Evolutionary conservation across 768 basidiomycete species (phyloP).

Genomic region (Coprinopsis strossmayeri): DNA sequence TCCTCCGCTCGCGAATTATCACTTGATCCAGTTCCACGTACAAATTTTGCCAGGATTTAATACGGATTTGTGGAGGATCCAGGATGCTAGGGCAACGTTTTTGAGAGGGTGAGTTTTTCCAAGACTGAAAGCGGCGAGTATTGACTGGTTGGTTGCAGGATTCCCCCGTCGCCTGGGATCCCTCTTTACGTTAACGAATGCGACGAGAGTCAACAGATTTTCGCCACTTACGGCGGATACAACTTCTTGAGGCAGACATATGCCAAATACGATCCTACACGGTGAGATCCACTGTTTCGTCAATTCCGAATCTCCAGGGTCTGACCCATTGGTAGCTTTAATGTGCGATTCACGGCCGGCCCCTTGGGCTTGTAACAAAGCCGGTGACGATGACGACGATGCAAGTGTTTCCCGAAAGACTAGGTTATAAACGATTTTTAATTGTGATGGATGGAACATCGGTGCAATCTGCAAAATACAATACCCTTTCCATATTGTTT

Average conservation of each 20-base stretch:
- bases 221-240: slow-evolving; percentile 32
- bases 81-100: slow-evolving; percentile 19
- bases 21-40: slow-evolving; percentile 26
- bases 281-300: slow-evolving; percentile 18
- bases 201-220: slow-evolving; percentile 30
- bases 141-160: too few relatives aligned
- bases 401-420: neutral
- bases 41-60: slow-evolving; percentile 18
- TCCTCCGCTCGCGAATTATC: slow-evolving; percentile 28
- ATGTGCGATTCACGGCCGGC: slow-evolving; percentile 8
- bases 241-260: slow-evolving; percentile 30
- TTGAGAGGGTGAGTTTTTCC: slow-evolving; percentile 27
- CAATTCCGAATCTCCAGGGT: neutral
- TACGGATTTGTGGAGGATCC: slow-evolving; percentile 18
- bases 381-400: neutral
- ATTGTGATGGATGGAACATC: too few relatives aligned
- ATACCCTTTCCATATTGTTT: too few relatives aligned
- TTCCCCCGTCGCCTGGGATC: slow-evolving; percentile 28
- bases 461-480: too few relatives aligned
- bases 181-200: slow-evolving; percentile 37
- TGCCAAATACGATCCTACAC: slow-evolving; percentile 36
- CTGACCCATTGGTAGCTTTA: neutral
- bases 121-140: too few relatives aligned
- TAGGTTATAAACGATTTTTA: slow-evolving; percentile 1
- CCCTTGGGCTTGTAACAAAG: slow-evolving; percentile 4